Percentiles rank a stretch among this genome's conserved stretches.
Evolutionary conservation across 2,329 filamentous ascomycete genomes (phyloP).

Genomic region (Fusarium euwallaceae): DNA sequence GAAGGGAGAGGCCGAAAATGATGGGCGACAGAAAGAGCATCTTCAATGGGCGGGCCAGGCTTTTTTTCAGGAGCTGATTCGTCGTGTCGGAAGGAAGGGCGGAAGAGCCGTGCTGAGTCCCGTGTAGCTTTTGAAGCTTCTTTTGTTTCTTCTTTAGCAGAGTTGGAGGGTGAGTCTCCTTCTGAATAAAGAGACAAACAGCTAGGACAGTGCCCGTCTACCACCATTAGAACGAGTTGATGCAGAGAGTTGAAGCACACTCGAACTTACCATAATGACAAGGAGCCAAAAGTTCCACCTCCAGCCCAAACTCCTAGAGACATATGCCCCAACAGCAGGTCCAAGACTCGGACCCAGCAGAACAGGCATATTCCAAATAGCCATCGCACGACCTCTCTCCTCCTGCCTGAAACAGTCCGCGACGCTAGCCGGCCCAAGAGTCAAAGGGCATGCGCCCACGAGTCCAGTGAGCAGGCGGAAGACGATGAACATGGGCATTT

Average conservation of each 20-base stretch:
- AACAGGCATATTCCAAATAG: slow-evolving; percentile 40
- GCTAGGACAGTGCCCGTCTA: not conserved
- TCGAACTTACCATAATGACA: slow-evolving; percentile 51
- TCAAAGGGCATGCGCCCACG: slow-evolving; percentile 68
- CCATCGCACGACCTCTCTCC: slow-evolving; percentile 54
- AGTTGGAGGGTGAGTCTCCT: not conserved
- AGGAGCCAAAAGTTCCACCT: slow-evolving; percentile 64
- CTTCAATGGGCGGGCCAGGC: not conserved
- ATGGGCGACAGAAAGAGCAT: slow-evolving; percentile 55
- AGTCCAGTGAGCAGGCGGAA: slow-evolving; percentile 71
- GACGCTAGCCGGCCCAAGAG: slow-evolving; percentile 69
- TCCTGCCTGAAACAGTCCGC: slow-evolving; percentile 68
- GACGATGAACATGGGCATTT: slow-evolving; percentile 66
- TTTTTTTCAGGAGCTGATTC: not conserved
- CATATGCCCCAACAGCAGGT: slow-evolving; percentile 55
- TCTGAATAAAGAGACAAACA: not conserved
- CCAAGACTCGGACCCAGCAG: slow-evolving; percentile 41
- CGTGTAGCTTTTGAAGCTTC: not conserved
- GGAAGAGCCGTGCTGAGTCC: not conserved
- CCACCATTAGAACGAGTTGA: too few species aligned
- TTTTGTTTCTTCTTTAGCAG: not conserved
- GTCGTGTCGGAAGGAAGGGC: not conserved
- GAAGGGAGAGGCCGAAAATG: slow-evolving; percentile 59
- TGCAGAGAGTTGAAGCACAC: too few species aligned
- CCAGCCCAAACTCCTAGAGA: slow-evolving; percentile 60